Conservation (phyloP, 1,284 basidiomycete species). For the Ceratobasidium sp. region DNA sequence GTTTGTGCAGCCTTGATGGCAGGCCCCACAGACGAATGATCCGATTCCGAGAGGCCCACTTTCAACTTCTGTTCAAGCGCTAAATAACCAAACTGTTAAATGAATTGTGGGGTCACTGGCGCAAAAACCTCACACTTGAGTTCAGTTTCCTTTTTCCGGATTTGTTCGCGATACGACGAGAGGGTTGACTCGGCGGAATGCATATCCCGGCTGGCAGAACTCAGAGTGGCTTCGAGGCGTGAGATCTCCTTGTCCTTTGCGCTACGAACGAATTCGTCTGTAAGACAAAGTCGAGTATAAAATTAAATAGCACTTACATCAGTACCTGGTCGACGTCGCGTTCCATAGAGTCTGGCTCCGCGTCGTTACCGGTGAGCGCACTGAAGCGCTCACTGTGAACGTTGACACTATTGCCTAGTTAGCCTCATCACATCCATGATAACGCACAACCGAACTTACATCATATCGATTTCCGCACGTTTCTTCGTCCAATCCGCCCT, state of each 20-base stretch:
- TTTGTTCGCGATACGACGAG: constrained; percentile 66
- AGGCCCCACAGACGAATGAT: constrained; percentile 60
- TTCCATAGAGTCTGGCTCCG: constrained; percentile 75
- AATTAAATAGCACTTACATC: constrained; percentile 59
- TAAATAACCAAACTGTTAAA: not conserved
- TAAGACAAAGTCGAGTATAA: not conserved
- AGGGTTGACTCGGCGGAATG: constrained; percentile 72
- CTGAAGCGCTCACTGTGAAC: constrained; percentile 70
- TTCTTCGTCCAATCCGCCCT: constrained; percentile 74
- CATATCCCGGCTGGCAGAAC: constrained; percentile 64
- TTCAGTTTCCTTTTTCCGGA: constrained; percentile 73
- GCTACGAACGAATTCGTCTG: constrained; percentile 56
- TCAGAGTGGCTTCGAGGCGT: constrained; percentile 65
- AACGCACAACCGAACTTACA: constrained; percentile 62
- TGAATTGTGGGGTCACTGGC: not conserved
- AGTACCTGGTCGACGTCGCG: constrained; percentile 69
- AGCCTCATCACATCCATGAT: constrained; percentile 1
- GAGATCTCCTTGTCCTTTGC: constrained; percentile 72
- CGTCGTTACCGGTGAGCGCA: constrained; percentile 69
- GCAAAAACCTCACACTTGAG: constrained; percentile 62
- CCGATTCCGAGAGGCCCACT: constrained; percentile 55
- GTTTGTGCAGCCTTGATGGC: constrained; percentile 67
- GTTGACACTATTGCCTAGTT: constrained; percentile 64
- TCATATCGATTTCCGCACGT: constrained; percentile 69
- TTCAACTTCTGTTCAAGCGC: constrained; percentile 45